Base-by-base conservation (phyloP, 2,329 filamentous ascomycete species). In the Talaromyces sp. region DNA sequence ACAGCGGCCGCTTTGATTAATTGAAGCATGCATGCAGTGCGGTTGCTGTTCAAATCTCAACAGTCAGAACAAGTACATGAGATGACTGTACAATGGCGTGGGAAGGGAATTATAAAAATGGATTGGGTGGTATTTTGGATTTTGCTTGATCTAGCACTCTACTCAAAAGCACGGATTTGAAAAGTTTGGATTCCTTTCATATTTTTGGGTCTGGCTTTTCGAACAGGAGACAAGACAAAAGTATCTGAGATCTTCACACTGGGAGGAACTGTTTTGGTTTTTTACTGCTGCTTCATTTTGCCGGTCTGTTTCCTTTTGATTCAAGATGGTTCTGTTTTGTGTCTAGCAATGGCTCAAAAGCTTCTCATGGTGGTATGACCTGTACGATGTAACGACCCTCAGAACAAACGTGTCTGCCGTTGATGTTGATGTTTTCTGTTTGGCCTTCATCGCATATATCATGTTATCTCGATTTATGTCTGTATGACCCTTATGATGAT, bases 351-450 rank as follows among this genome's bases (percentile, higher is more conserved):
- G 45, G 59, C 45, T 52, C 45, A 9, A 43, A 61, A 61, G 61
- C 35, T 61, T 62, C 37, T 65, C 68, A 73, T 67, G 72, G 69
- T 69, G 71, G 71, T 71, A 74, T 71, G 73, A 73, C 25, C 72
- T 74, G 73, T 74, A 74, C 71, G 73, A 74, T 73, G 70, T 73
- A 72, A 74, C 73, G 73, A 74, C 72, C 71, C 37, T 66, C 72
- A 68, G 69, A 69, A 73, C 70, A 69, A 73, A 69, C 69, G 67
- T 62, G 61, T 41, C 39, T 59, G 49, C 41, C 49, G 54, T 52
- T 58, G 57, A 27, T 62, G 47, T 50, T 67, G 62, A 62, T 61
- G 39, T 64, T 45, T 58, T 39, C 13, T 61, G n/a, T 59, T 59
- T 58, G 50, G 22, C 35, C 3, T 66, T 59, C 49, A 43, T 61